phyloP scores from a whole-genome alignment of 345 rosid species.

The Abelmoschus esculentus region DNA sequence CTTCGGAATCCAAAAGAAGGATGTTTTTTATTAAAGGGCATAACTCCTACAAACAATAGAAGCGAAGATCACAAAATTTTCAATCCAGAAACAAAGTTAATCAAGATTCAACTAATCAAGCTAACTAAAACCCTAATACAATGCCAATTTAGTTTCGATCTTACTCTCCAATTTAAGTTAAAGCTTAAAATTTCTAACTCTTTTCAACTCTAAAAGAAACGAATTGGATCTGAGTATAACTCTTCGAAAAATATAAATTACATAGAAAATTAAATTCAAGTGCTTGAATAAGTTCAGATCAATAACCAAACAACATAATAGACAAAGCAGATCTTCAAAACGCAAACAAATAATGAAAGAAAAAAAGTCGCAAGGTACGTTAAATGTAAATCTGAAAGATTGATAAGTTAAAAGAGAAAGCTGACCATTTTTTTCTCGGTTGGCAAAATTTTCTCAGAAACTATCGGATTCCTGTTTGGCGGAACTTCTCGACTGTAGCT shows the following conservation, averaged over 20 bases:
- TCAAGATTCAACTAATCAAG: background rate
- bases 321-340: background rate
- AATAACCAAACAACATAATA: background rate
- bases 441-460: conserved; percentile 4
- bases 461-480: background rate
- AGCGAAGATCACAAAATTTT: background rate
- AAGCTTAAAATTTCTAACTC: too few relatives aligned
- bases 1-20: conserved; percentile 73
- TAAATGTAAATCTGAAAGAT: background rate
- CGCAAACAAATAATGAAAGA: conserved; percentile 2
- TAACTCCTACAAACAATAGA: conserved; percentile 32
- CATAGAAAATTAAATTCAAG: background rate
- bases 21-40: conserved; percentile 63
- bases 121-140: background rate
- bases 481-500: background rate
- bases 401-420: background rate
- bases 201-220: background rate
- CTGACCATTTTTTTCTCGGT: conserved; percentile 4
- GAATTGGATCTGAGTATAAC: conserved; percentile 3
- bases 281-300: conserved; percentile 1
- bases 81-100: background rate
- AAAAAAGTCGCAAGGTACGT: background rate
- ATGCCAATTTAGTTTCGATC: too few relatives aligned
- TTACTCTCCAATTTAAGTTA: too few relatives aligned
- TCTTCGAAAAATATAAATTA: background rate